Percentiles rank a stretch among this genome's conserved stretches.
phyloP scores from a whole-genome alignment of 306 rosid species.

The Pachyrhizus erosus region DNA sequence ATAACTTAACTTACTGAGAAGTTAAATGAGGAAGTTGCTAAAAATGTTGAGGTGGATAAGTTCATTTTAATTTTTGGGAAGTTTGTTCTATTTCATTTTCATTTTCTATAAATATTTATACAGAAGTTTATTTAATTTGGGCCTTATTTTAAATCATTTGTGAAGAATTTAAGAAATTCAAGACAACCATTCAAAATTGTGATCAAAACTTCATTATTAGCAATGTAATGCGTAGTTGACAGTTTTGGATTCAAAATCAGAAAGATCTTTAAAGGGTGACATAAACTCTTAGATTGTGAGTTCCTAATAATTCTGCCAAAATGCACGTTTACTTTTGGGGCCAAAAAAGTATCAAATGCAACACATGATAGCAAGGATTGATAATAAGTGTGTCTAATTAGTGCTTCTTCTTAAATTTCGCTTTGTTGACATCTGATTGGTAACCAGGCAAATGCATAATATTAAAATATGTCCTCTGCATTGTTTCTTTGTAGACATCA shows the following conservation, averaged over 20 bases:
- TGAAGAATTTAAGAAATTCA: not conserved
- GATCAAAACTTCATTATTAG: not conserved
- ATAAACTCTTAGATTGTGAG: not conserved
- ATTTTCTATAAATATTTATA: too few relatives aligned
- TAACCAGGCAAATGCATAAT: not conserved
- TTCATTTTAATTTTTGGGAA: too few relatives aligned
- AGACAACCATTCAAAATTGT: not conserved
- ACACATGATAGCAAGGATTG: not conserved
- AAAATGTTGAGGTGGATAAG: not conserved
- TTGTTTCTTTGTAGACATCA: not conserved
- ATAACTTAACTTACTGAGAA: not conserved
- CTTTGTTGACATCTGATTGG: not conserved
- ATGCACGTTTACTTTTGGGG: not conserved
- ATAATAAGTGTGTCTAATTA: not conserved
- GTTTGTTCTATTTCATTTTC: too few relatives aligned
- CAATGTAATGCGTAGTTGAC: not conserved
- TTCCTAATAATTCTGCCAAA: not conserved
- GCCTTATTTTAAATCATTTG: not conserved
- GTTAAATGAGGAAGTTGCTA: not conserved
- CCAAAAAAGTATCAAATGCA: not conserved
- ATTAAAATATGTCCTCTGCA: not conserved
- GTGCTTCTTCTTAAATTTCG: not conserved
- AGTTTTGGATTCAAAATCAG: constrained; percentile 8
- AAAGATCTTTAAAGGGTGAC: not conserved
- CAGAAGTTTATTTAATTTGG: too few relatives aligned